Base-by-base conservation (phyloP, 1,284 basidiomycete genomes). In the Tremellales sp. region DNA sequence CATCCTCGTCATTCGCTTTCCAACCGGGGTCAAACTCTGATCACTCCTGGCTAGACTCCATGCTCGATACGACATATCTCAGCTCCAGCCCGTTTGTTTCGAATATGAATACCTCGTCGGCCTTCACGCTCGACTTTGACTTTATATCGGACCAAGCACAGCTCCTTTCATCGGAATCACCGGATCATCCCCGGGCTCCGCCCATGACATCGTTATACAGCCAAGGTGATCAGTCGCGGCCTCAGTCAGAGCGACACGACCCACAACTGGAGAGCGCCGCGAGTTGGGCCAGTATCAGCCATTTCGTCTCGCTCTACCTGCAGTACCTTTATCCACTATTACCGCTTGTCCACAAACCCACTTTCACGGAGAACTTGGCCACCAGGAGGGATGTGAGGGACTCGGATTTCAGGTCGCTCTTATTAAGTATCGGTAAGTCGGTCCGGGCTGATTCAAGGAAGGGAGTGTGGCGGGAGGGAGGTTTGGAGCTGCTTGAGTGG, bases 301-400 rank as follows among this genome's bases (percentile, higher is more conserved):
- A 70, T 41, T 73, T 68, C 49, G 68, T 70, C 38, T 66, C 65
- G 8, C 60, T 73, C 3, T 72, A 70, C 51, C 53, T 73, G 12
- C 60, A 66, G 48, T 68, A 70, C 53, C 58, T 70, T 4, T 72
- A 70, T 42, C 67, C 70, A 3, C 48, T 72, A 8, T 41, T 70
- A 24, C 71, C 71, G 14, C 58, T 73, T 12, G 68, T 73, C 3
- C 71, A 73, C 36, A 63, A 68, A n/a, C 68, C 68, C 14, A 72
- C 69, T 5, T 73, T 72, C 41, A 65, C 65, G 0, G 65, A 68
- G 43, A 54, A 67, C 32, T 54, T 73, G 12, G 68, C 68, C 8
- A 65, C 67, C 18, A 54, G 71, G 31, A 48, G 66, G 37, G 71
- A 73, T 54, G 46, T 61, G 39, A 40, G 59, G 19, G 71, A 73